Conservation (phyloP, 768 basidiomycete species). For the Agaricus blazei region DNA sequence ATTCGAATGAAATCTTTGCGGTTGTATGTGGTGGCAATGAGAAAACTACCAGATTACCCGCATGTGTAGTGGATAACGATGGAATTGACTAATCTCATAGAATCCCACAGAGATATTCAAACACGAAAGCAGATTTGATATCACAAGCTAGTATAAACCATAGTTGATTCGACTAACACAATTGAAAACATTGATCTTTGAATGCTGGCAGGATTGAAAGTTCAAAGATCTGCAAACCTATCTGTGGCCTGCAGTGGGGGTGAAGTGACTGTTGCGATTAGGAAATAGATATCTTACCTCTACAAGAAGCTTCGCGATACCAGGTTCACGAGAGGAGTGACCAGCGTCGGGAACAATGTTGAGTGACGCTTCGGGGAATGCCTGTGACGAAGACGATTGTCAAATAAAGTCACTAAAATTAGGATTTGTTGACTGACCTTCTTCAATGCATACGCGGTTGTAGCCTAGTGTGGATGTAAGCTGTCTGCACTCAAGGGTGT, state of each 20-base stretch:
- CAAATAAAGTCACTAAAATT: neutral
- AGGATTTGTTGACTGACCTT: slow-evolving; percentile 31
- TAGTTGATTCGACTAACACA: too few relatives aligned
- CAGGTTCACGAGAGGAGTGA: slow-evolving; percentile 75
- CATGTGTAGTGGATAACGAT: too few relatives aligned
- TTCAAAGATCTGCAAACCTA: slow-evolving; percentile 22
- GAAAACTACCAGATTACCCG: too few relatives aligned
- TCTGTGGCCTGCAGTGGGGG: slow-evolving; percentile 31
- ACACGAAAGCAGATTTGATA: too few relatives aligned
- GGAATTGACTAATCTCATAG: too few relatives aligned
- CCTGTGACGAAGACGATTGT: slow-evolving; percentile 24
- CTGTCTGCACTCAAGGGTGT: neutral
- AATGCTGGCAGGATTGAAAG: too few relatives aligned
- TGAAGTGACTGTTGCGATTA: neutral
- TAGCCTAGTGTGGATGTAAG: slow-evolving; percentile 39
- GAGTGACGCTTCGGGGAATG: slow-evolving; percentile 74
- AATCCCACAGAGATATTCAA: too few relatives aligned
- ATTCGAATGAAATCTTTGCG: too few relatives aligned
- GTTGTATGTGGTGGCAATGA: too few relatives aligned
- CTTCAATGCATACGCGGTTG: slow-evolving; percentile 78
- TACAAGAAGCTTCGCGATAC: slow-evolving; percentile 63
- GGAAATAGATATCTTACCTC: slow-evolving; percentile 39
- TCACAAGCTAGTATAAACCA: too few relatives aligned
- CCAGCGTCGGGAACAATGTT: slow-evolving; percentile 82
- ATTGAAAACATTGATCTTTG: too few relatives aligned